phyloP scores from a whole-genome alignment of 2,329 filamentous ascomycete species.

The Xylaria multiplex region DNA sequence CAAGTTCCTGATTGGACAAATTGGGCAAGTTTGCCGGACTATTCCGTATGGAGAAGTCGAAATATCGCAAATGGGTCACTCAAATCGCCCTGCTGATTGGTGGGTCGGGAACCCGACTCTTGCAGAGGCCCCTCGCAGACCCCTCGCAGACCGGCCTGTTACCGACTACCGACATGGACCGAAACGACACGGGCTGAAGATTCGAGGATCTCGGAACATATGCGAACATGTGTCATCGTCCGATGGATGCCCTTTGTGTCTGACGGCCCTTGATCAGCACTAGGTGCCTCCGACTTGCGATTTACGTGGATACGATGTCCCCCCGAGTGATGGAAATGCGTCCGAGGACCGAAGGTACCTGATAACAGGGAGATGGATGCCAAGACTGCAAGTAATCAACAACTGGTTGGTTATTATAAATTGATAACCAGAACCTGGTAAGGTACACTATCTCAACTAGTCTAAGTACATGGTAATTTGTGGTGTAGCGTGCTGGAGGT shows the following conservation, averaged over 20 bases:
- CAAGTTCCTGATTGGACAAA: conserved; percentile 4
- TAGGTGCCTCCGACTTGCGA: conserved; percentile 1
- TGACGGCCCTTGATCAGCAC: not conserved
- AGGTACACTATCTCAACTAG: too few species aligned
- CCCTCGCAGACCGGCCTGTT: conserved; percentile 26
- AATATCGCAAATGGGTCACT: conserved; percentile 5
- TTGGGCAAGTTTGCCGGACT: conserved; percentile 18
- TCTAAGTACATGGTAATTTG: too few species aligned
- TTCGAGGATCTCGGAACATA: conserved; percentile 1
- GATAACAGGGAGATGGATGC: not conserved
- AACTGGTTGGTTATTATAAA: too few species aligned
- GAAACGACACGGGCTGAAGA: conserved; percentile 17
- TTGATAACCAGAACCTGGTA: not conserved
- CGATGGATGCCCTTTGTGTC: conserved; percentile 1
- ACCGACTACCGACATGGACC: conserved; percentile 24
- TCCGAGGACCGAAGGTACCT: not conserved
- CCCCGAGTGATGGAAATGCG: not conserved
- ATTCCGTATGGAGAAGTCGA: conserved; percentile 24
- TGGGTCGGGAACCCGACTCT: conserved; percentile 27
- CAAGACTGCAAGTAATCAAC: conserved; percentile 11
- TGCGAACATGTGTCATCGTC: conserved; percentile 1
- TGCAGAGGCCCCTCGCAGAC: conserved; percentile 24
- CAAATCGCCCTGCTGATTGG: conserved; percentile 26
- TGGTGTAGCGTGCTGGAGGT: not conserved
- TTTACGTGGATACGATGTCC: not conserved